Evolutionary conservation across 2,329 filamentous ascomycete genomes (phyloP).

Genomic region (Penicillium aurantiogriseum): DNA sequence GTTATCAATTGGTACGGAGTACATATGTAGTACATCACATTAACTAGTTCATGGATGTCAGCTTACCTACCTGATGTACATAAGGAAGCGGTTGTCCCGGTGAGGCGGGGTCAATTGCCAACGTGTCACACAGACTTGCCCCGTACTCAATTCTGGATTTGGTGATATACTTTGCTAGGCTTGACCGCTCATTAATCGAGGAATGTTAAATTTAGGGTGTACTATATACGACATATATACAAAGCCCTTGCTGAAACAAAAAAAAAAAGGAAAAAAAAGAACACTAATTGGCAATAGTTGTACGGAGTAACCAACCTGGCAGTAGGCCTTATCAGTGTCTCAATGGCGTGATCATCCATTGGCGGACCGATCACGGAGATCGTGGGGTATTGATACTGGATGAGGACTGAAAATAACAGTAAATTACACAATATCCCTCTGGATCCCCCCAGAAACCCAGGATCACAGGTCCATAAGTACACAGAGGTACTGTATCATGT

Average conservation of each 20-base stretch:
- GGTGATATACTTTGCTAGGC: background rate
- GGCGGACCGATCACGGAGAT: constrained; percentile 11
- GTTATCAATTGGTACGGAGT: background rate
- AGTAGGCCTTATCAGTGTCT: constrained; percentile 1
- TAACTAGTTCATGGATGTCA: background rate
- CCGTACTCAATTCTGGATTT: background rate
- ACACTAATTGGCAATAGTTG: background rate
- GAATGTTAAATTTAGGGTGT: background rate
- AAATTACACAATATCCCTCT: background rate
- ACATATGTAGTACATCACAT: background rate
- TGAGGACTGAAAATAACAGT: constrained; percentile 1
- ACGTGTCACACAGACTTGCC: background rate
- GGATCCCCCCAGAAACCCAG: background rate
- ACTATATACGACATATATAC: background rate
- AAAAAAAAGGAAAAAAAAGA: background rate
- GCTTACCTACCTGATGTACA: background rate
- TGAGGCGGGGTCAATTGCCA: constrained; percentile 8
- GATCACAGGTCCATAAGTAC: background rate
- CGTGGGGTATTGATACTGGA: background rate
- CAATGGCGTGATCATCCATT: constrained; percentile 10
- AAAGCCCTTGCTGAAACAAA: background rate
- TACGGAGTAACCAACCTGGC: background rate
- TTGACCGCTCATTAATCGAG: constrained; percentile 2
- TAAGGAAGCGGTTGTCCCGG: background rate
- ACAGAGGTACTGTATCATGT: background rate